Evolutionary conservation across 1,284 basidiomycete species (phyloP), one percentile per base, ranked within the genome.

Genomic region (Rhodotorula sp.): DNA sequence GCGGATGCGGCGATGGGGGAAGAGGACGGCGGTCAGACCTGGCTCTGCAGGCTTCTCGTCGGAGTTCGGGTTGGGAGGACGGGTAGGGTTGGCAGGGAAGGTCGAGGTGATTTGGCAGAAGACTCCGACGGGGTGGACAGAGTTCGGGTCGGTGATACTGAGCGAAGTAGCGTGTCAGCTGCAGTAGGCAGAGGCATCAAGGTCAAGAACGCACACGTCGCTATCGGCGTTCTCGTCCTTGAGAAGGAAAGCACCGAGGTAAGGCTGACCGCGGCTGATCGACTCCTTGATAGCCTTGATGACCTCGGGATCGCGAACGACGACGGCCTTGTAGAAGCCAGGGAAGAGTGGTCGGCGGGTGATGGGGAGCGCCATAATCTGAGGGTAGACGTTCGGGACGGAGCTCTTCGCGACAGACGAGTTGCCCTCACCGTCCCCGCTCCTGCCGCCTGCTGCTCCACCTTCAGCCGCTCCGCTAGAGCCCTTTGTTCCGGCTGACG

Each of bases 91-190:
- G 10, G 90, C 88, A 0, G 89, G 86, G 81, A 97, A 99, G 8
- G 95, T 90, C 76, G 91, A 94, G 1, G 95, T 98, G 71, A 99
- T 94, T 82, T 99, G 95, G 5, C 94, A 94, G 79, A 99, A 97
- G 15, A 99, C 94, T 70, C 96, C 96, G 65, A 97, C 92, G 6
- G 87, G 86, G 81, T 98, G 92, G 4, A 99, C 93, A 70, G 92
- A 88, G 81, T 91, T 86, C 62, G 92, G 81, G 77, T 90, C 89
- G 71, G 90, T 90, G 77, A 98, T 96, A 68, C 72, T 74, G 59
- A 16, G 24, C 1, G 47, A 47, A 1, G 20, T 11, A 13, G 48
- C 15, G 28, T 31, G 46, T 48, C 11, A 24, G 9, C 31, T 24
- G 30, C 28, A 18, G 47, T 20, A 28, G 28, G 6, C 5, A 18